These are phyloP conservation scores for Nymphaea thermarum DNA, from an alignment of 164 flowering plant species.

Conservation along the genomic window DNA sequence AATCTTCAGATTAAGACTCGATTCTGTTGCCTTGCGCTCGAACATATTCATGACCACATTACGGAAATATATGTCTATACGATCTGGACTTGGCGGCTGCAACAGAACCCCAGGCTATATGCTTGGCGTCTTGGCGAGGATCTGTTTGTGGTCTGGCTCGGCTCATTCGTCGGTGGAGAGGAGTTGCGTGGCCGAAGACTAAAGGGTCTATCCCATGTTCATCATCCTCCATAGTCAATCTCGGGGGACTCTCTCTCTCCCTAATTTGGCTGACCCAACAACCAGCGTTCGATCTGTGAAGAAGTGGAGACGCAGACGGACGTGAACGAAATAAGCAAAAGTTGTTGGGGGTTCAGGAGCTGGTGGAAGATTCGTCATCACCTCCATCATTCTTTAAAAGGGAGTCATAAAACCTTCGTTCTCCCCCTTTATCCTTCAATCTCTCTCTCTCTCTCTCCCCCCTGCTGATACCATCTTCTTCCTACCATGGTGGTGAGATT, in stretches of 20 bases:
- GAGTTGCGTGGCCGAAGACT: too few species aligned
- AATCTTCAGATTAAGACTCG: too few species aligned
- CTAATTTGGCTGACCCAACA: background rate
- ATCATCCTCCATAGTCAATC: too few species aligned
- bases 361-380: background rate
- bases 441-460: background rate
- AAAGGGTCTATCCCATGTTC: too few species aligned
- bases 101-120: too few species aligned
- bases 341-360: background rate
- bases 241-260: background rate
- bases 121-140: too few species aligned
- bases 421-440: background rate
- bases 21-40: too few species aligned
- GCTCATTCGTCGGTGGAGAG: too few species aligned
- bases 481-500: conserved; percentile 29
- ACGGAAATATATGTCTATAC: too few species aligned
- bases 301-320: background rate
- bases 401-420: background rate
- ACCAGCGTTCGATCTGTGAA: background rate
- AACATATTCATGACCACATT: too few species aligned
- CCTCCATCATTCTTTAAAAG: background rate
- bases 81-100: too few species aligned
- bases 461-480: background rate
- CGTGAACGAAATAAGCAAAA: background rate
- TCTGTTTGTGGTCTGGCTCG: too few species aligned